These are phyloP conservation scores for Piloderma croceum DNA, from an alignment of 768 basidiomycete genomes.

Conservation along the genomic window DNA sequence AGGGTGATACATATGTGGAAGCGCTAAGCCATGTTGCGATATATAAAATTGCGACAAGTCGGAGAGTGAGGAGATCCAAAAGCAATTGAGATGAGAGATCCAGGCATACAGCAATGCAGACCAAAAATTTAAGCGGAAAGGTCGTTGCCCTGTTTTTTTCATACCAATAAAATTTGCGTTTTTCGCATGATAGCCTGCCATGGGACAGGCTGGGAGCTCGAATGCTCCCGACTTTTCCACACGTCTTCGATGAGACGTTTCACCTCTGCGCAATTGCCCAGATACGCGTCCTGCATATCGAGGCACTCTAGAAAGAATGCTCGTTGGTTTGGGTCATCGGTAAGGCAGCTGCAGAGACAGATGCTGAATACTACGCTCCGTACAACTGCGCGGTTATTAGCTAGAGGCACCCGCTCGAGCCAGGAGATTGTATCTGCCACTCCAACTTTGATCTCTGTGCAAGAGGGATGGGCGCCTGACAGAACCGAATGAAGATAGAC, in stretches of 20 bases:
- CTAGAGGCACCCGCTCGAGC: constrained; percentile 23
- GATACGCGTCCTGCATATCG: constrained; percentile 44
- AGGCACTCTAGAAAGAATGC: constrained; percentile 41
- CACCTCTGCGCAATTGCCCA: constrained; percentile 64
- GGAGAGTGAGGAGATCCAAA: no score
- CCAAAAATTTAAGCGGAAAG: no score
- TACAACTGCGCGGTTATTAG: constrained; percentile 43
- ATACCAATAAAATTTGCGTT: constrained; percentile 56
- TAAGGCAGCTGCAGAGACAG: constrained; percentile 67
- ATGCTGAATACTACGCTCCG: constrained; percentile 76
- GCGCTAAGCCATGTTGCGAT: no score
- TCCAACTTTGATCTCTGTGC: constrained; percentile 52
- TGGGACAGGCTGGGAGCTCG: constrained; percentile 36
- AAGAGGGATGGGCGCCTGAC: constrained; percentile 64
- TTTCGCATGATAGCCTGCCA: constrained; percentile 58
- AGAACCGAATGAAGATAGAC: constrained; percentile 76
- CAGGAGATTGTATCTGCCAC: constrained; percentile 50
- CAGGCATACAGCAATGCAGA: background rate
- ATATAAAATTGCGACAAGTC: no score
- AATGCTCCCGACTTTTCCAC: constrained; percentile 42
- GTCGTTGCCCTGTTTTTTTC: no score
- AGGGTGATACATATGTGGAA: no score
- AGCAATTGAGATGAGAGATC: background rate
- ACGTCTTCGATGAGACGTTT: constrained; percentile 47
- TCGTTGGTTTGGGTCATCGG: constrained; percentile 43